Evolutionary conservation across 2,329 filamentous ascomycete genomes (phyloP), one percentile per base, ranked within the genome.

Genomic region (Fusarium nelsonii): DNA sequence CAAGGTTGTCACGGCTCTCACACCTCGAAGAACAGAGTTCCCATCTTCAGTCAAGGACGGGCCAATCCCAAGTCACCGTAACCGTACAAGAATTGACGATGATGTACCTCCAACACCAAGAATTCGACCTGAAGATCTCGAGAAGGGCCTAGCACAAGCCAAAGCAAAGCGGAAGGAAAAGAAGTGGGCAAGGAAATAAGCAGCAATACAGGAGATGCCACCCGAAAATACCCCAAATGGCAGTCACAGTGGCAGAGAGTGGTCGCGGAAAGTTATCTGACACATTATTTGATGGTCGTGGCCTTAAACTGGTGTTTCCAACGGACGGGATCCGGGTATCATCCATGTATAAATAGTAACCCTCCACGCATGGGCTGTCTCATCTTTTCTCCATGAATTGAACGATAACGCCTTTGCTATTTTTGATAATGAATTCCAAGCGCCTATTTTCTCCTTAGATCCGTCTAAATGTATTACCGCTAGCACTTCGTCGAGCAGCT

Each of bases 401-500:
- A 73, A 62, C 66, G 72, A 64, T 63, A 65, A 69, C 70, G 69
- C 69, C 65, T 68, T 65, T 73, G 63, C 54, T 69, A 60, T 60
- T 63, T 59, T 56, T 55, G 49, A 68, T 70, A 68, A 75, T 68
- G 52, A 69, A 68, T 58, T 65, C 64, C 63, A 69, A 73, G 64
- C 72, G 64, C 67, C 69, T 65, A 34, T 53, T 65, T 70, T 49
- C 23, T 55, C 28, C 28, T 78, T 81, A 91, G 83, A 92, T 84
- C 75, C 84, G 86, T 77, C 91, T 87, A 78, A 94, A 92, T 40
- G 89, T 89, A 79, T 95, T 94, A 53, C 85, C 86, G 79, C 91
- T 93, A 51, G 92, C 92, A 78, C 91, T 94, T 73, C 92, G 83
- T 73, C 92, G 87, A 58, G 77, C 76, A 57, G 77, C 76, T 57